phyloP scores from a whole-genome alignment of 1,139 yeast species.

The Geotrichum restrictum region DNA sequence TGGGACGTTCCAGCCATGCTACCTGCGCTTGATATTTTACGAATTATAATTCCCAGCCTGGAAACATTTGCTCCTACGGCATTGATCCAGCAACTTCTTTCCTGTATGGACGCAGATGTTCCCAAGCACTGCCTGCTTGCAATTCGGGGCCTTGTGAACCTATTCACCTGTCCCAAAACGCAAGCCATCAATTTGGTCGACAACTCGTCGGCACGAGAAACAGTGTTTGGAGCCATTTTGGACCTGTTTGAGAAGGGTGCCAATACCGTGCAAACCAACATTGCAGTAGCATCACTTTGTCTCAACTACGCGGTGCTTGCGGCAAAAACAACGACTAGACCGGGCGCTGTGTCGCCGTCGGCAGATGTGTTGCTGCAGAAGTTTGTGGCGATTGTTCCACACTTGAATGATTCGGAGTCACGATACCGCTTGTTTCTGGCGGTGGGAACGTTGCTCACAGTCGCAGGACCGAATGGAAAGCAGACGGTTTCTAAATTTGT shows the following conservation, averaged over 20 bases:
- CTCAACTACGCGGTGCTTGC: slow-evolving; percentile 48
- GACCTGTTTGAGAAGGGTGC: slow-evolving; percentile 19
- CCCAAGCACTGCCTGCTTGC: slow-evolving; percentile 52
- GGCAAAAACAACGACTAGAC: slow-evolving; percentile 25
- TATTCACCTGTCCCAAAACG: slow-evolving; percentile 49
- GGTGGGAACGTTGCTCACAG: slow-evolving; percentile 45
- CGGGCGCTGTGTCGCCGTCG: slow-evolving; percentile 22
- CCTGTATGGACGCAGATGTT: slow-evolving; percentile 35
- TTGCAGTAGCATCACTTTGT: slow-evolving; percentile 52
- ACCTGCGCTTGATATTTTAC: slow-evolving; percentile 55
- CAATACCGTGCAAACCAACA: slow-evolving; percentile 29
- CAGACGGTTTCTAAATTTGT: slow-evolving; percentile 7
- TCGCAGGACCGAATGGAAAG: slow-evolving; percentile 12
- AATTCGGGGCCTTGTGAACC: slow-evolving; percentile 49
- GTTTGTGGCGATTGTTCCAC: slow-evolving; percentile 25
- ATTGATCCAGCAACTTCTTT: slow-evolving; percentile 31
- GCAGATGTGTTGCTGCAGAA: slow-evolving; percentile 26
- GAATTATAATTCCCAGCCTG: slow-evolving; percentile 46
- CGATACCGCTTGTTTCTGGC: slow-evolving; percentile 54
- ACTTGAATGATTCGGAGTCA: slow-evolving; percentile 48
- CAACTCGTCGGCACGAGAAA: slow-evolving; percentile 34
- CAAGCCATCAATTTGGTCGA: slow-evolving; percentile 36
- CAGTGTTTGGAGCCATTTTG: slow-evolving; percentile 33
- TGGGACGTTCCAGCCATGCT: slow-evolving; percentile 49
- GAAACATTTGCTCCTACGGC: slow-evolving; percentile 35